Base-by-base conservation (phyloP, 495 filamentous ascomycete genomes). In the Aspergillus panamensis region DNA sequence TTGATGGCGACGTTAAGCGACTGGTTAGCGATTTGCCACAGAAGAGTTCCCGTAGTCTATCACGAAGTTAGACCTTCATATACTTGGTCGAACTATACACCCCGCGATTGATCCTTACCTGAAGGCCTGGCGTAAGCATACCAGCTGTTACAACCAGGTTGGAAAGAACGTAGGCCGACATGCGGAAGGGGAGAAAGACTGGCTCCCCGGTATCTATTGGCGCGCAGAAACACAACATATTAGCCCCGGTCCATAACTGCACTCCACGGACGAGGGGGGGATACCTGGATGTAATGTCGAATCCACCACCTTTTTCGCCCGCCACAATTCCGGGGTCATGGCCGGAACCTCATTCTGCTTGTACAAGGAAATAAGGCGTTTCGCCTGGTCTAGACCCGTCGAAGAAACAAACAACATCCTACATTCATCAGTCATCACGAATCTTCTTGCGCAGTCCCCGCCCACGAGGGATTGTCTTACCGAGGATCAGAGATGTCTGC, bases 1-100 rank as follows among this genome's bases (percentile, higher is more conserved):
- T 98, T 98, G 80, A 98, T 94, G 42, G 90, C 92, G 16, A 98
- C 94, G 67, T 98, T 97, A 59, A 98, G 89, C 12, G 91, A 96
- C 71, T 98, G 94, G 73, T 98, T 98, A 44, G 89, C 84, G 53
- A 96, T 85, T 77, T 98, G 94, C 94, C 94, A 98, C 61, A 86
- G 85, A 33, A 98, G 80, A 7, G 91, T 96, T 30, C 93, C 94
- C 20, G 85, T 83, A 40, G 90, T 97, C 84, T 92, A 57, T 40
- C 42, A 8, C 30, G 10, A 13, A 10, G 43, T 57, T 19, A 58
- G 25, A 29, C 42, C 48, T 6, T 33, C 10, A 25, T 25, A 25
- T 5, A 25, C 40, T 12, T 52, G 25, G 12, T 31, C 12, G 13
- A 33, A 25, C 50, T 13, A 6, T 49, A 20, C 8, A 33, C 19